Conservation (phyloP, 257 asterid genomes). For the Jasminum sambac region DNA sequence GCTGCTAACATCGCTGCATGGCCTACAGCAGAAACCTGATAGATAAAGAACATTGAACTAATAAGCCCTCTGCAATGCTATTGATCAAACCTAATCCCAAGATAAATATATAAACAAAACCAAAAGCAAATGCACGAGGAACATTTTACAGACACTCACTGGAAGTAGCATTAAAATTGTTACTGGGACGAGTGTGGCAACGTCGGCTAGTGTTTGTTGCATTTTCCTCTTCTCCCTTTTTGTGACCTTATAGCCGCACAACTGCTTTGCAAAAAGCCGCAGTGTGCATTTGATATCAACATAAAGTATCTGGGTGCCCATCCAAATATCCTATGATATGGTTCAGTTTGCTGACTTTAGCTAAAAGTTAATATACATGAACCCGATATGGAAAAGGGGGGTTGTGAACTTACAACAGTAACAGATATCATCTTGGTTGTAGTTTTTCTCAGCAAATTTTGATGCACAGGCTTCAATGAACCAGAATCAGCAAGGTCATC, state of each 20-base stretch:
- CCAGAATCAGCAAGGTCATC: constrained; percentile 26
- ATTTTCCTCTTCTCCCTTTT: constrained; percentile 64
- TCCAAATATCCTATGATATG: constrained; percentile 60
- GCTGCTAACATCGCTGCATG: constrained; percentile 90
- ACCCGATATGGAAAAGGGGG: not conserved
- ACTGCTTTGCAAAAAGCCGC: constrained; percentile 42
- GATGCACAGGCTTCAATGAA: constrained; percentile 32
- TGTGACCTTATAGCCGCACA: constrained; percentile 51
- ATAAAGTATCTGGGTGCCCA: constrained; percentile 71
- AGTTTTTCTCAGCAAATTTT: constrained; percentile 49
- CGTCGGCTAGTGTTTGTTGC: constrained; percentile 50
- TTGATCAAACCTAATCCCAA: not conserved
- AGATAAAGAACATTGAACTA: not conserved
- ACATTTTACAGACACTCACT: constrained; percentile 50
- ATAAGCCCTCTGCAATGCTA: not conserved
- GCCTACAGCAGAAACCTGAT: constrained; percentile 78
- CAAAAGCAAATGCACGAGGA: too few relatives aligned
- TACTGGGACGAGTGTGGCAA: constrained; percentile 68
- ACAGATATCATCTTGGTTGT: constrained; percentile 49
- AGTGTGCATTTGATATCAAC: constrained; percentile 47
- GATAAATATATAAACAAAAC: not conserved
- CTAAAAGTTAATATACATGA: not conserved
- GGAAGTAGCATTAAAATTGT: constrained; percentile 78
- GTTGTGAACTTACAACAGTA: constrained; percentile 49
- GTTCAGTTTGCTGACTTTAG: constrained; percentile 20